A percentile compares a stretch with the other conserved stretches of the same genome.
These are phyloP conservation scores for Sarocladiaceae sp. DNA, from an alignment of 2,329 filamentous ascomycete species.

Conservation along the genomic window DNA sequence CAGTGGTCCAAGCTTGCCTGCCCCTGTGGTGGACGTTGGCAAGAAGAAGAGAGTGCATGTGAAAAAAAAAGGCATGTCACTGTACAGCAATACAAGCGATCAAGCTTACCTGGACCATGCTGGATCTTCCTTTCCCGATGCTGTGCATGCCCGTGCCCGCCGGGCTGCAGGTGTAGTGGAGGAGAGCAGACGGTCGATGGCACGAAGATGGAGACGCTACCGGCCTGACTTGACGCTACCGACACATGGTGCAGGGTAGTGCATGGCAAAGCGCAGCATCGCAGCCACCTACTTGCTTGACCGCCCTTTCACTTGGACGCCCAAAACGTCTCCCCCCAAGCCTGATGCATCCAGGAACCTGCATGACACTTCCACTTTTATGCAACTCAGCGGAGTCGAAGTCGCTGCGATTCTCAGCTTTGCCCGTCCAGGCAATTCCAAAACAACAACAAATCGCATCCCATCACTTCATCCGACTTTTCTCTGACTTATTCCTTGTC, in stretches of 20 bases:
- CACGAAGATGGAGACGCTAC: too few species aligned
- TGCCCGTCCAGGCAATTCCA: slow-evolving; percentile 1
- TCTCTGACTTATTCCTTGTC: not conserved
- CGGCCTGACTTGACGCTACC: too few species aligned
- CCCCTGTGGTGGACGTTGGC: not conserved
- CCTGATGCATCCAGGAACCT: slow-evolving; percentile 3
- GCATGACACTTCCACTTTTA: slow-evolving; percentile 4
- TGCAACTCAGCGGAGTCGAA: slow-evolving; percentile 9
- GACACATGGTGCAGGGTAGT: too few species aligned
- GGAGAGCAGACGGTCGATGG: too few species aligned
- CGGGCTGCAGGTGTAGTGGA: too few species aligned
- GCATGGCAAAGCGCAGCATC: too few species aligned
- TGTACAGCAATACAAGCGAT: not conserved
- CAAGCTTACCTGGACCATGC: not conserved
- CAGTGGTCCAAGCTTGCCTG: not conserved
- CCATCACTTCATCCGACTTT: not conserved
- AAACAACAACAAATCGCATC: slow-evolving; percentile 6
- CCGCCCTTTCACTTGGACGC: slow-evolving; percentile 9
- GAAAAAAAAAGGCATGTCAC: not conserved
- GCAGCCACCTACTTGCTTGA: slow-evolving; percentile 4
- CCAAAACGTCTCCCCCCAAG: not conserved
- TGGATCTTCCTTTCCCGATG: slow-evolving; percentile 1
- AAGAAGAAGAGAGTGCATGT: not conserved
- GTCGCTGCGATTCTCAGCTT: slow-evolving; percentile 1
- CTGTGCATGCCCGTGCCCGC: not conserved